Conservation (phyloP, 1,284 basidiomycete genomes). For the Cystobasidiaceae sp. region DNA sequence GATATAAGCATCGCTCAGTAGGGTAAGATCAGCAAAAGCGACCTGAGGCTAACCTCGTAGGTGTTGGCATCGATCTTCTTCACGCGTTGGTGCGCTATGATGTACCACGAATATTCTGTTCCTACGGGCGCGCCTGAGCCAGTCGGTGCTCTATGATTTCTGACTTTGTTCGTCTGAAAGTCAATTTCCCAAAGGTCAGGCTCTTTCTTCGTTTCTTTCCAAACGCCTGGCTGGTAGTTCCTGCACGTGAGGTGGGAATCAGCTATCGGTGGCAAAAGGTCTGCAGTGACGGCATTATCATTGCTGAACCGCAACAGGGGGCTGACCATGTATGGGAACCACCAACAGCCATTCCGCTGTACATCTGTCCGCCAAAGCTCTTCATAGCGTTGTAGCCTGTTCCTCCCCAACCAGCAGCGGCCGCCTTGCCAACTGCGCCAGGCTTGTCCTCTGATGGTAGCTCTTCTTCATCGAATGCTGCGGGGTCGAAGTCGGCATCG, state of each 20-base stretch:
- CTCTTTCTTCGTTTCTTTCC: conserved; percentile 32
- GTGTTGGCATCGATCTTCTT: conserved; percentile 31
- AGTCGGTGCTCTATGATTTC: conserved; percentile 26
- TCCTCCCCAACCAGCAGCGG: not conserved
- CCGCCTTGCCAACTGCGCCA: not conserved
- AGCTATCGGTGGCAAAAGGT: not conserved
- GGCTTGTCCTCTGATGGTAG: not conserved
- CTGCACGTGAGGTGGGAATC: not conserved
- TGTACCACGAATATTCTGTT: conserved; percentile 30
- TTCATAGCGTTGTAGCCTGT: conserved; percentile 22
- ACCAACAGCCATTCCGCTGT: conserved; percentile 25
- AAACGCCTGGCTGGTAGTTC: conserved; percentile 29
- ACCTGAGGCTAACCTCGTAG: not conserved
- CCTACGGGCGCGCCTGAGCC: conserved; percentile 27
- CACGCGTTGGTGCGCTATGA: conserved; percentile 24
- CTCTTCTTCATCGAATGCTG: conserved; percentile 19
- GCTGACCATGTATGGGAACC: conserved; percentile 25
- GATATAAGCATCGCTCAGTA: not conserved
- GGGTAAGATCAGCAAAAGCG: not conserved
- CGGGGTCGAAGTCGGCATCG: conserved; percentile 13
- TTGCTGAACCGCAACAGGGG: not conserved
- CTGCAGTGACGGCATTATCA: no score
- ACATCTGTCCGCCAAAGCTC: conserved; percentile 24
- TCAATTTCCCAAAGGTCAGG: conserved; percentile 32
- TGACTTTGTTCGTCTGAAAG: conserved; percentile 23